A percentile compares a stretch with the other conserved stretches of the same genome.
These are phyloP conservation scores for Diaporthe capsici DNA, from an alignment of 2,329 filamentous ascomycete genomes.

Conservation along the genomic window DNA sequence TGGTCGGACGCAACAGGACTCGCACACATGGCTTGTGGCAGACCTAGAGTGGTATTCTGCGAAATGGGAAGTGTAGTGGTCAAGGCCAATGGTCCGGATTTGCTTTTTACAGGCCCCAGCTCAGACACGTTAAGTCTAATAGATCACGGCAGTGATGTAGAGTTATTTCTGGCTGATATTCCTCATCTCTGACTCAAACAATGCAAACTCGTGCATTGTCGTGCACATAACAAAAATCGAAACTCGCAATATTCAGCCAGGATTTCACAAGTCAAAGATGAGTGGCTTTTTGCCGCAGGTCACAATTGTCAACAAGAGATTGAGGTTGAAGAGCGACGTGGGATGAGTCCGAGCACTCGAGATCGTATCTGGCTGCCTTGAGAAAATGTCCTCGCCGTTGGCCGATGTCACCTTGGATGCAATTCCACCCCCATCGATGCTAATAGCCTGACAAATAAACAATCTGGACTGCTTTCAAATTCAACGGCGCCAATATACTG, in stretches of 20 bases:
- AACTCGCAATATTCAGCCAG: background rate
- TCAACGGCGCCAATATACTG: background rate
- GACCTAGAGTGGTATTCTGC: slow-evolving; percentile 26
- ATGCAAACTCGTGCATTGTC: background rate
- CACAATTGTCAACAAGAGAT: too few species aligned
- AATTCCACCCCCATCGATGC: background rate
- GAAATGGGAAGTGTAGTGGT: slow-evolving; percentile 4
- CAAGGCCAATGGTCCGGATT: too few species aligned
- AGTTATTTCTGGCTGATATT: background rate
- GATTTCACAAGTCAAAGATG: background rate
- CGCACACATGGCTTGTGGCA: background rate
- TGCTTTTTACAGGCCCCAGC: background rate
- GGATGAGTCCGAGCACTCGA: background rate
- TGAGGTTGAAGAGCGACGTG: too few species aligned
- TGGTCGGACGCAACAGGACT: background rate
- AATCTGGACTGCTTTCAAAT: background rate
- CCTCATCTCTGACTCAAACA: background rate
- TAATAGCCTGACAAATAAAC: background rate
- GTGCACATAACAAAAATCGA: background rate
- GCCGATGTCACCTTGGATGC: slow-evolving; percentile 5
- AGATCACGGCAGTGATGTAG: too few species aligned
- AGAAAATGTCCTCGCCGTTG: background rate
- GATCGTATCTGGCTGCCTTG: background rate
- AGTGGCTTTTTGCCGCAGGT: too few species aligned
- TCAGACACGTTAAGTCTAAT: too few species aligned